Base-by-base conservation (phyloP, 768 basidiomycete genomes). In the Russula vinacea region DNA sequence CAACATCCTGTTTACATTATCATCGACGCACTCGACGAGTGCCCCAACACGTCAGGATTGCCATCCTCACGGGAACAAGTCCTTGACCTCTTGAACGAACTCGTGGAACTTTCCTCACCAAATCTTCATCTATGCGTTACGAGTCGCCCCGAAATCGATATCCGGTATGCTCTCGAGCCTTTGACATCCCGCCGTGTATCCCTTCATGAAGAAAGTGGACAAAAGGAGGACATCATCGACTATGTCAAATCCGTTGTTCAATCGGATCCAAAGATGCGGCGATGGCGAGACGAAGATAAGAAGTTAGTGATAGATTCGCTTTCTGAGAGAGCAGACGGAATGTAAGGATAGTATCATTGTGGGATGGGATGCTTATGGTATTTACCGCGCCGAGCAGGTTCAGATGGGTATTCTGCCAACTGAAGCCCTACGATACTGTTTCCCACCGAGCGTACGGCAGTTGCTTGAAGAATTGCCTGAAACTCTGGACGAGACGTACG, bases 61-160 rank as follows among this genome's bases (percentile, higher is more conserved):
- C 56, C 56, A 44, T 42, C 56, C 6, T 29, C 56, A 6, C 56
- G 56, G 4, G 56, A 56, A 19, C 56, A 44, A 17, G 29, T 44
- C 29, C 56, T 56, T 6, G 26, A 44, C 1, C 29, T 56, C 8
- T 2, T 56, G 7, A 56, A 32, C 29, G 42, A n/a, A 0, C 56
- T 56, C 5, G 29, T 56, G 17, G 29, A 29, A 0, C 40, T 44
- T 13, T 44, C 24, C 1, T 19, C 14, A 19, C 17, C 56, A 32
- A 56, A 56, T 56, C 26, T 56, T 13, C 56, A n/a, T 40, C n/a
- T 56, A 19, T 56, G 56, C 22, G 56, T 56, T 1, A 56, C 56
- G 2, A 56, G 56, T 44, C 56, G 56, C 17, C 56, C 42, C 1
- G 56, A 56, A 7, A 32, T 56, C 11, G 56, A 56, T n/a, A 56